Evolutionary conservation across 1,139 yeast species (phyloP).

Genomic region (Pneumocystis wakefieldiae): DNA sequence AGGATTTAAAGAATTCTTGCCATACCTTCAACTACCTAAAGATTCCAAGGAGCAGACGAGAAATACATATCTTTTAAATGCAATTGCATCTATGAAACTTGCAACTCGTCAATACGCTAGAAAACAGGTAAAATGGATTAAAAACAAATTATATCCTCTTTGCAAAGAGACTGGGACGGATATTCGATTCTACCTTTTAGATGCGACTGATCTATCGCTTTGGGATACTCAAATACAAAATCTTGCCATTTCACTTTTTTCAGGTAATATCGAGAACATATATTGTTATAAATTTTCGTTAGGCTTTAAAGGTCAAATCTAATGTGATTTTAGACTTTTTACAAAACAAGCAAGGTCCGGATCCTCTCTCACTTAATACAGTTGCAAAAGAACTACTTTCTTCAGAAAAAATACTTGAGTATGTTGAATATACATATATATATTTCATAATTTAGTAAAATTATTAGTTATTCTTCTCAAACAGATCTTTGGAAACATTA

Average conservation of each 20-base stretch:
- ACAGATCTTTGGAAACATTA: neutral
- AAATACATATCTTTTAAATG: conserved; percentile 25
- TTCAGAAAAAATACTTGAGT: neutral
- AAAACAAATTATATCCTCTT: conserved; percentile 52
- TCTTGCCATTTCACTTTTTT: neutral
- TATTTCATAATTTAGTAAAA: neutral
- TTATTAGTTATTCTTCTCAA: neutral
- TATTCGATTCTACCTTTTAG: conserved; percentile 45
- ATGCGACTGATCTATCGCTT: conserved; percentile 52
- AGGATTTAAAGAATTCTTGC: conserved; percentile 76
- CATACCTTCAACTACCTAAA: conserved; percentile 39
- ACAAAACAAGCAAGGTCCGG: neutral
- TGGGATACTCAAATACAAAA: conserved; percentile 34
- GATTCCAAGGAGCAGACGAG: conserved; percentile 15
- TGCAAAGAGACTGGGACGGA: conserved; percentile 27
- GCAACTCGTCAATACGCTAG: conserved; percentile 79
- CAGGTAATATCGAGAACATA: neutral
- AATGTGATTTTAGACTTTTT: neutral
- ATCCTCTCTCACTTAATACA: neutral
- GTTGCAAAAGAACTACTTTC: neutral
- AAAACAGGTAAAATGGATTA: conserved; percentile 86
- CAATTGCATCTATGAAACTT: conserved; percentile 64
- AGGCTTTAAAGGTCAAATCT: neutral
- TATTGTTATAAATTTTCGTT: neutral
- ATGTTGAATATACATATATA: neutral